Percentiles rank a stretch among this genome's conserved stretches.
phyloP scores from a whole-genome alignment of 1,284 basidiomycete genomes.

The Veloboletus limbatus region DNA sequence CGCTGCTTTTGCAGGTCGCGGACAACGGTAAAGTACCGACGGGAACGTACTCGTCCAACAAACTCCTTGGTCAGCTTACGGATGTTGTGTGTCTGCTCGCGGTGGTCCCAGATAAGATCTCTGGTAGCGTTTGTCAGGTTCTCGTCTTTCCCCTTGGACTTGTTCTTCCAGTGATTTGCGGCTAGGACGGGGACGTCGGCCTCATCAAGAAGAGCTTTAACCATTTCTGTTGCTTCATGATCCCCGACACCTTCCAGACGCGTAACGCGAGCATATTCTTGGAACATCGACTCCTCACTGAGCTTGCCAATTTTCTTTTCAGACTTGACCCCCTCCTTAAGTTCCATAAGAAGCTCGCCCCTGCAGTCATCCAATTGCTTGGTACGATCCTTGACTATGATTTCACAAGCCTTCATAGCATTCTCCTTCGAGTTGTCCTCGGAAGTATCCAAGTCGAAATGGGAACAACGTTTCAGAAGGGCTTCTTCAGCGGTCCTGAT shows the following conservation, averaged over 20 bases:
- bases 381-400: slow-evolving; percentile 81
- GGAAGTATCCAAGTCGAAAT: slow-evolving; percentile 83
- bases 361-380: slow-evolving; percentile 80
- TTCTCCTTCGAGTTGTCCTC: slow-evolving; percentile 47
- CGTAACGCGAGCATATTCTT: slow-evolving; percentile 67
- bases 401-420: slow-evolving; percentile 88
- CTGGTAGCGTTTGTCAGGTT: slow-evolving; percentile 51
- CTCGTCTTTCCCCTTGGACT: slow-evolving; percentile 55
- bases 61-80: slow-evolving; percentile 84
- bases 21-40: slow-evolving; percentile 88
- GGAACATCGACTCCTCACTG: slow-evolving; percentile 74
- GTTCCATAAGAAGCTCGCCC: slow-evolving; percentile 63
- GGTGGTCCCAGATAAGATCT: slow-evolving; percentile 76
- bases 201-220: slow-evolving; percentile 58
- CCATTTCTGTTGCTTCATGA: slow-evolving; percentile 64
- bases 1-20: slow-evolving; percentile 81
- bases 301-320: slow-evolving; percentile 65
- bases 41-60: slow-evolving; percentile 81
- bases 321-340: slow-evolving; percentile 63
- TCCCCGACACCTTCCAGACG: slow-evolving; percentile 72
- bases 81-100: slow-evolving; percentile 84
- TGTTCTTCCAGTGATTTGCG: slow-evolving; percentile 37
- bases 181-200: slow-evolving; percentile 52
- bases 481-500: slow-evolving; percentile 84
- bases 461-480: slow-evolving; percentile 88